A percentile compares a stretch with the other conserved stretches of the same genome.
Evolutionary conservation across 352 stramenopile species (phyloP).

Genomic region (Pythium phragmiticola): DNA sequence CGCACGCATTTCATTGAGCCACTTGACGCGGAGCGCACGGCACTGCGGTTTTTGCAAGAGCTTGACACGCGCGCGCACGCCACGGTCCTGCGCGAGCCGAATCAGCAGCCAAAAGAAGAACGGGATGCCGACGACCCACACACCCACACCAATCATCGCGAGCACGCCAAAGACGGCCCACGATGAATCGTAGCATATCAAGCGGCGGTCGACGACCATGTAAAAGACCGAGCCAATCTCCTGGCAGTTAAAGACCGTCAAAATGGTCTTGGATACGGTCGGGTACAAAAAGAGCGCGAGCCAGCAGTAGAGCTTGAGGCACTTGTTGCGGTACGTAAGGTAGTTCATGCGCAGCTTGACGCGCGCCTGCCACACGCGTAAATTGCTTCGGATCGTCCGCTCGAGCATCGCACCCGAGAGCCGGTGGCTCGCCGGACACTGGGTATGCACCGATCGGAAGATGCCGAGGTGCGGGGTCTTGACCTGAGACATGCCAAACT

Average conservation of each 20-base stretch:
- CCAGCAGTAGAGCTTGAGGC: constrained; percentile 78
- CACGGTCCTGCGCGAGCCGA: constrained; percentile 56
- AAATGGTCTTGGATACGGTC: constrained; percentile 73
- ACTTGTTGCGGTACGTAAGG: constrained; percentile 78
- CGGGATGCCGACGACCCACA: constrained; percentile 76
- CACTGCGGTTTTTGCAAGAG: constrained; percentile 47
- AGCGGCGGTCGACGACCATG: constrained; percentile 61
- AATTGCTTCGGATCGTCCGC: constrained; percentile 65
- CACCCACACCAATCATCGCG: constrained; percentile 47
- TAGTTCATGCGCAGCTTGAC: constrained; percentile 86
- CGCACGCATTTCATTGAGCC: constrained; percentile 54
- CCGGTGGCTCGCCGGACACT: constrained; percentile 48
- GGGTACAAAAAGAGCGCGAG: constrained; percentile 75
- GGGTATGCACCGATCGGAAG: constrained; percentile 51
- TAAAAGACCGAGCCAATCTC: constrained; percentile 61
- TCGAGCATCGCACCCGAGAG: constrained; percentile 54
- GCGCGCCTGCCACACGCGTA: constrained; percentile 73
- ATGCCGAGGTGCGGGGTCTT: constrained; percentile 63
- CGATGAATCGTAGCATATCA: constrained; percentile 63
- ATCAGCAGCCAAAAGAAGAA: constrained; percentile 82
- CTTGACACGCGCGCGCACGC: constrained; percentile 44
- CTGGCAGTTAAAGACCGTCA: constrained; percentile 82
- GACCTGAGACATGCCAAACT: constrained; percentile 75
- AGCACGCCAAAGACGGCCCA: constrained; percentile 68
- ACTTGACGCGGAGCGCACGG: constrained; percentile 46